Evolutionary conservation across 2,329 filamentous ascomycete species (phyloP).

Genomic region (Lasiodiplodia sp.): DNA sequence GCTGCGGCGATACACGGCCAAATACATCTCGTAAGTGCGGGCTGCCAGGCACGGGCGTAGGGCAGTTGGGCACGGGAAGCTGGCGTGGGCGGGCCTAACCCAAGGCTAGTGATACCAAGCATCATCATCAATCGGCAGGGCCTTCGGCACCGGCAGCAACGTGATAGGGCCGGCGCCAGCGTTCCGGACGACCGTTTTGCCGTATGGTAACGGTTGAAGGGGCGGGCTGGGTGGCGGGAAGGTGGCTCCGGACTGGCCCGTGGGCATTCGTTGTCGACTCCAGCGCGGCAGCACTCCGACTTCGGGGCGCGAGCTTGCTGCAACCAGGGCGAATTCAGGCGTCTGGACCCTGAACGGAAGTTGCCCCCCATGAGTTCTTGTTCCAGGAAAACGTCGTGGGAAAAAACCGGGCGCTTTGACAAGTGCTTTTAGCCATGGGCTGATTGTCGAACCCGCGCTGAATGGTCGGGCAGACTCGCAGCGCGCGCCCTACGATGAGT

Average conservation of each 20-base stretch:
- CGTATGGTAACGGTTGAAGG: slow-evolving; percentile 5
- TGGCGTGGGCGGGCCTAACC: neutral
- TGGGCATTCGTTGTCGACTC: neutral
- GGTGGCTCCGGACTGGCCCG: slow-evolving; percentile 3
- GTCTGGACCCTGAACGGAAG: neutral
- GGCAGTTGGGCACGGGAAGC: slow-evolving; percentile 17
- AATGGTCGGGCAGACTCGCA: slow-evolving; percentile 12
- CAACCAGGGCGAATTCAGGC: neutral
- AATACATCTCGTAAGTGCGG: slow-evolving; percentile 1
- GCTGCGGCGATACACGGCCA: slow-evolving; percentile 1
- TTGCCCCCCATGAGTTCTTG: neutral
- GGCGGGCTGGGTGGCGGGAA: slow-evolving; percentile 9
- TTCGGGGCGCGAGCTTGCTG: slow-evolving; percentile 14
- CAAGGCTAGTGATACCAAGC: slow-evolving; percentile 7
- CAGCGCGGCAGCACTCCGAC: slow-evolving; percentile 4
- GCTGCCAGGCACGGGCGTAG: slow-evolving; percentile 1
- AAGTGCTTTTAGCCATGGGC: slow-evolving; percentile 8
- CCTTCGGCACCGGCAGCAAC: slow-evolving; percentile 13
- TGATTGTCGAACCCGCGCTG: slow-evolving; percentile 15
- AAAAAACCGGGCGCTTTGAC: slow-evolving; percentile 3
- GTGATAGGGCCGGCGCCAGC: slow-evolving; percentile 3
- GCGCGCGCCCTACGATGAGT: slow-evolving; percentile 4
- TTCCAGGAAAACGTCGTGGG: neutral
- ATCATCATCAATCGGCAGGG: slow-evolving; percentile 10
- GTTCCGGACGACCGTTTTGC: slow-evolving; percentile 15